phyloP scores from a whole-genome alignment of 768 basidiomycete genomes.

The Suillus discolor region DNA sequence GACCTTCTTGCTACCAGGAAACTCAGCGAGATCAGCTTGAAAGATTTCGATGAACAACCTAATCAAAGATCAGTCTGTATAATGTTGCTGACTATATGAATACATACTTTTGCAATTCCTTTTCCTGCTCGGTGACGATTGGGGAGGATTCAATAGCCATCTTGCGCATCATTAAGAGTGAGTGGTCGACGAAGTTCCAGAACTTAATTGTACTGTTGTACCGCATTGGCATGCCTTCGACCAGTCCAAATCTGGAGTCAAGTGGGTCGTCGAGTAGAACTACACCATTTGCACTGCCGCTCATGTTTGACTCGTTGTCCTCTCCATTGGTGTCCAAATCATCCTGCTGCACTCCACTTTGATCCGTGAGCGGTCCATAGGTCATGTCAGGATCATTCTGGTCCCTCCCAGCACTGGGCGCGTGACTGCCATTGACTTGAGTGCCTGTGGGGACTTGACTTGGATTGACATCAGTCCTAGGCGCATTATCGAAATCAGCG shows the following conservation, averaged over 20 bases:
- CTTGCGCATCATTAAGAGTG: too few relatives aligned
- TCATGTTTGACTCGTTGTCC: background rate
- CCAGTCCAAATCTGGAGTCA: background rate
- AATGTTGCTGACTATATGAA: background rate
- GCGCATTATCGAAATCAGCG: background rate
- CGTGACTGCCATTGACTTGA: background rate
- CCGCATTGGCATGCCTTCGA: background rate
- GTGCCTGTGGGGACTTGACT: background rate
- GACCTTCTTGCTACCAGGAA: background rate
- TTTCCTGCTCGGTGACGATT: too few relatives aligned
- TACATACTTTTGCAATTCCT: too few relatives aligned
- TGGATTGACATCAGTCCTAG: background rate
- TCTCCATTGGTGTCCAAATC: background rate
- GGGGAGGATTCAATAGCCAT: too few relatives aligned
- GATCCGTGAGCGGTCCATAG: background rate
- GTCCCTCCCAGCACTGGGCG: background rate
- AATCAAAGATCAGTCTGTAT: background rate
- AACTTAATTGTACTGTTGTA: background rate
- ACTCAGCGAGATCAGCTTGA: background rate
- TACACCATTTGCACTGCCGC: background rate
- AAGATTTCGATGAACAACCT: background rate
- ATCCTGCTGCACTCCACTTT: background rate
- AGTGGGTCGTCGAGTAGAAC: background rate
- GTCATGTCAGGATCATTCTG: background rate
- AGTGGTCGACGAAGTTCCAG: too few relatives aligned